phyloP scores from a whole-genome alignment of 441 rosid species.

The Gossypium trilobum region DNA sequence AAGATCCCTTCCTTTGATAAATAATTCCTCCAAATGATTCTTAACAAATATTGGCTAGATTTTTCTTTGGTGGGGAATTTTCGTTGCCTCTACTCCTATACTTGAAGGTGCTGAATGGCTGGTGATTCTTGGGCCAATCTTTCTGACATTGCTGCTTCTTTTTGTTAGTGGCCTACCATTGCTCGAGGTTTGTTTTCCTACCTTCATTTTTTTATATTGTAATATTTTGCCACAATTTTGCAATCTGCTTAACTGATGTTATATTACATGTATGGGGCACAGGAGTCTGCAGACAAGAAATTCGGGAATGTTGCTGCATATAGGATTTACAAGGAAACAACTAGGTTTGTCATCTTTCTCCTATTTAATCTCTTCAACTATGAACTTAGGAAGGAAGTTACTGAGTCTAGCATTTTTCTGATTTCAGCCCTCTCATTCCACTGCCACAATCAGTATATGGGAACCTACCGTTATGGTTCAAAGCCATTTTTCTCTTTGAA shows the following conservation, averaged over 20 bases:
- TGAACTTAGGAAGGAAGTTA: neutral
- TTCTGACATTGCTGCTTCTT: constrained; percentile 73
- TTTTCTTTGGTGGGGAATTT: constrained; percentile 88
- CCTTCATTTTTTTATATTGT: neutral
- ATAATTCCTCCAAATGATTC: neutral
- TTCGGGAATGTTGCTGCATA: constrained; percentile 54
- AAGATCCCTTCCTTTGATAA: neutral
- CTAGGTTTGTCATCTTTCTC: constrained; percentile 40
- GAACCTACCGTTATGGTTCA: constrained; percentile 68
- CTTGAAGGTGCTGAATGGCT: constrained; percentile 75
- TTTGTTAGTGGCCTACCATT: constrained; percentile 82
- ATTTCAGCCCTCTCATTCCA: constrained; percentile 70
- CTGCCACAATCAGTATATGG: constrained; percentile 56
- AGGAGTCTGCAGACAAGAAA: constrained; percentile 83
- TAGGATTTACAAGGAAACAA: constrained; percentile 56
- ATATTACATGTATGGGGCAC: constrained; percentile 16
- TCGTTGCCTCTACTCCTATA: constrained; percentile 59
- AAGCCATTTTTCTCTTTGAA: constrained; percentile 51
- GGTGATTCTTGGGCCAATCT: constrained; percentile 68
- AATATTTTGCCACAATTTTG: neutral
- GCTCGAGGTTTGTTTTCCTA: constrained; percentile 58
- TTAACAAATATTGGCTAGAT: constrained; percentile 36
- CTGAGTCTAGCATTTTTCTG: constrained; percentile 10
- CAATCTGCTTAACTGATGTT: constrained; percentile 10
- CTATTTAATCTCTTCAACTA: neutral